Evolutionary conservation across 2,329 filamentous ascomycete species (phyloP), one percentile per base, ranked within the genome.

Genomic region (Didymella lethalis): DNA sequence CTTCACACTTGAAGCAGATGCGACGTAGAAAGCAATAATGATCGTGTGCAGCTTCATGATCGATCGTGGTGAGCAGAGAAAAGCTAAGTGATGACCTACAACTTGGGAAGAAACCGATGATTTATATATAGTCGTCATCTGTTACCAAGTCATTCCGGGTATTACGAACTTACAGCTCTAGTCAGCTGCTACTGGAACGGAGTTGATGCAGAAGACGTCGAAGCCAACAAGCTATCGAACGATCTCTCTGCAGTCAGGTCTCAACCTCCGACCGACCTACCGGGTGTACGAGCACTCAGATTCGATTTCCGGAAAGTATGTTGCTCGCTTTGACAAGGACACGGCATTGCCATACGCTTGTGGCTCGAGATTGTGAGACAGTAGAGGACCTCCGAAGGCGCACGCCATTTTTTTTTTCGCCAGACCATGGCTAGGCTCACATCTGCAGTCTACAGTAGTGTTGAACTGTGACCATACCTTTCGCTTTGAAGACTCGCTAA

Each of bases 41-140:
- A 25, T 41, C 3, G 18, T 16, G 20, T 41, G 20, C 3, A 41
- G 48, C 56, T 68, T 69, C 74, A 75, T 76, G 16, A 57, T 71
- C 60, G 51, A 28, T 40, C 43, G n/a, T 14, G 23, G 18, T 25
- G 26, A 54, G 57, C 36, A 46, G 47, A 10, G 56, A 50, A 48
- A 59, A 20, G 41, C 5, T 20, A 40, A 25, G 6, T 8, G 40
- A 16, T 26, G 25, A 10, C 44, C 20, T 34, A 20, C 8, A 4
- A 11, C 47, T 34, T 28, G 52, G 62, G 53, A 26, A 6, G 38
- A 25, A 14, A 1, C 4, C 2, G 7, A 32, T 23, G 29, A 3
- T 10, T n/a, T 48, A 53, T 53, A 58, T 58, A 53, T 25, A 41
- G 10, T 25, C 20, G 2, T 25, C 7, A 1, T 14, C 3, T 16